Base-by-base conservation (phyloP, 768 basidiomycete species). In the Plicaturopsis crispa region DNA sequence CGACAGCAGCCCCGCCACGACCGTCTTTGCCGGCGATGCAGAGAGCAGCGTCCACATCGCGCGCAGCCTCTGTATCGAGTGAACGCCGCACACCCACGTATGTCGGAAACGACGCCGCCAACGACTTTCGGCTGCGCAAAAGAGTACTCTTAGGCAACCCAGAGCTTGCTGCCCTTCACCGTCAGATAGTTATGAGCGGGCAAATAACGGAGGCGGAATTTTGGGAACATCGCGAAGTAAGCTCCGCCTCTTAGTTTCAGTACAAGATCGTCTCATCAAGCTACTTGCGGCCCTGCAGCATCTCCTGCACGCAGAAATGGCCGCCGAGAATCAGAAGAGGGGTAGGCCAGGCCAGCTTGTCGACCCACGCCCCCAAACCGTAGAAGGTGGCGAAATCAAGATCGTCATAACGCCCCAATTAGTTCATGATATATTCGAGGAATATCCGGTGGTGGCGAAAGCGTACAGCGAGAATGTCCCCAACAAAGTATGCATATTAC, bases 351-450 rank as follows among this genome's bases (percentile, higher is more conserved):
- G 85, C 26, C 80, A 86, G 48, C 72, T 93, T 18, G 88, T 92
- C 14, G 90, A 92, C 50, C 89, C 88, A 4, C 81, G 87, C 28
- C 87, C 88, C 4, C 82, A 88, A 52, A 79, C 87, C 2, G 77
- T 83, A 13, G 85, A 88, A 43, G 75, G 78, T 17, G 88, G 87
- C 13, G 87, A 93, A 59, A 74, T 85, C 53, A 93, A 88, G 59
- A 88, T 92, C 46, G 76, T 83, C 45, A 83, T 94, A 34, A 93
- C 91, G 3, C 86, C 86, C 12, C 88, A 92, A 59, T 72, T 97
- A 32, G 85, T 94, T 23, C 80, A 88, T 50, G 94, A 98, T 52
- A 91, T 98, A 35, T 99, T 99, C 51, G 92, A 98, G 47, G 93
- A 96, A 63, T 98, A 92, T 55, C 93, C 96, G 2, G 84, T 96